Conservation (phyloP, 177 flowering plant species). For the Telopea speciosissima region DNA sequence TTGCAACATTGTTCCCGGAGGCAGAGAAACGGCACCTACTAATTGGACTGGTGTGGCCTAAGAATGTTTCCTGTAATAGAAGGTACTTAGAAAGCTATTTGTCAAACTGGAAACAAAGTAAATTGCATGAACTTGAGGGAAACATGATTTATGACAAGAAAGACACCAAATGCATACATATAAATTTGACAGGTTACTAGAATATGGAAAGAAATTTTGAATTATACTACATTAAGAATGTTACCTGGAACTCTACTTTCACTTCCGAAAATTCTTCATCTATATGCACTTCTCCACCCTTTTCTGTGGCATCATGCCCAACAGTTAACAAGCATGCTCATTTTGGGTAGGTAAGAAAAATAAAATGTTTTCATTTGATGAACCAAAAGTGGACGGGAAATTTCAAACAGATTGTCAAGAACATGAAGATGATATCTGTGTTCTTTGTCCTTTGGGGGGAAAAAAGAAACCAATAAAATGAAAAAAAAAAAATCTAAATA, state of each 20-base stretch:
- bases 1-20: conserved; percentile 89
- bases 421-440: no score
- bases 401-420: no score
- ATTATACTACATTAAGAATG: conserved; percentile 2
- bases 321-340: background rate
- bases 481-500: no score
- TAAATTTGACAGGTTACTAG: background rate
- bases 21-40: conserved; percentile 88
- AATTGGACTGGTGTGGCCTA: conserved; percentile 93
- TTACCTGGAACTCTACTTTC: conserved; percentile 72
- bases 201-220: background rate
- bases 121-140: background rate
- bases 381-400: background rate
- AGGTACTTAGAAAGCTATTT: conserved; percentile 6
- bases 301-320: conserved; percentile 25
- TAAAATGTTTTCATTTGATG: background rate
- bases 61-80: conserved; percentile 70
- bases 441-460: no score
- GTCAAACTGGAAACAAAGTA: background rate
- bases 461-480: no score
- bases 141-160: background rate
- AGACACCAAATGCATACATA: background rate
- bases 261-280: conserved; percentile 79
- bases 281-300: conserved; percentile 25
- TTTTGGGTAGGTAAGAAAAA: background rate